These are phyloP conservation scores for Boletus huronensis DNA, from an alignment of 768 basidiomycete species.

Conservation along the genomic window DNA sequence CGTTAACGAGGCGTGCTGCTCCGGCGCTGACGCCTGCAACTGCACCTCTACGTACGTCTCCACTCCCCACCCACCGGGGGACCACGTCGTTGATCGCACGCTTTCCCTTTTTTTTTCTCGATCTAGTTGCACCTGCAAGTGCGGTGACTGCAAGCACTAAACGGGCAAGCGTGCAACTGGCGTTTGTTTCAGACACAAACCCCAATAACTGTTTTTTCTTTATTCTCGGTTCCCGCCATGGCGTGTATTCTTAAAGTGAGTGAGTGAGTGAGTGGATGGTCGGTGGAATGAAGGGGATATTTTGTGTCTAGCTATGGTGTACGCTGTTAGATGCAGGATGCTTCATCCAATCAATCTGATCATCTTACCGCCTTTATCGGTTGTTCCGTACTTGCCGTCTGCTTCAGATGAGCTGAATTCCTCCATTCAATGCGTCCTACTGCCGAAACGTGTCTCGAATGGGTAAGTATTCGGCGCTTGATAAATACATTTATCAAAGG, in stretches of 20 bases:
- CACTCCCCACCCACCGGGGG: neutral
- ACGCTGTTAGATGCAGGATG: neutral
- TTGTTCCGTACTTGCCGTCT: too few relatives aligned
- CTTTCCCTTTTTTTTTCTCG: too few relatives aligned
- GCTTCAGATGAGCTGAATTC: too few relatives aligned
- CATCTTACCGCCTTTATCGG: neutral
- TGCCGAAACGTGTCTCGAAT: neutral
- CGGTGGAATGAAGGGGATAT: neutral
- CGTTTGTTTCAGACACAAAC: neutral
- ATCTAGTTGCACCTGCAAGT: constrained; percentile 13
- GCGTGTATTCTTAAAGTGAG: neutral
- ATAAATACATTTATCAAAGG: neutral
- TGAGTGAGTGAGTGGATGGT: neutral
- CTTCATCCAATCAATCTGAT: neutral
- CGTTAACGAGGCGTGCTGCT: constrained; percentile 16
- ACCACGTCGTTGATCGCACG: neutral
- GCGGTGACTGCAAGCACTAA: constrained; percentile 16
- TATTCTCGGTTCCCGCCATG: neutral
- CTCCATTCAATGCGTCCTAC: neutral
- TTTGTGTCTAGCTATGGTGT: neutral
- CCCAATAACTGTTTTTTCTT: neutral
- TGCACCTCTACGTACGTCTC: constrained; percentile 7
- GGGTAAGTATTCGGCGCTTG: neutral
- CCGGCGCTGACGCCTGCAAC: neutral
- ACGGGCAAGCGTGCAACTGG: neutral